A percentile compares a stretch with the other conserved stretches of the same genome.
Evolutionary conservation across 768 basidiomycete genomes (phyloP).

Genomic region (Lactarius trivialis): DNA sequence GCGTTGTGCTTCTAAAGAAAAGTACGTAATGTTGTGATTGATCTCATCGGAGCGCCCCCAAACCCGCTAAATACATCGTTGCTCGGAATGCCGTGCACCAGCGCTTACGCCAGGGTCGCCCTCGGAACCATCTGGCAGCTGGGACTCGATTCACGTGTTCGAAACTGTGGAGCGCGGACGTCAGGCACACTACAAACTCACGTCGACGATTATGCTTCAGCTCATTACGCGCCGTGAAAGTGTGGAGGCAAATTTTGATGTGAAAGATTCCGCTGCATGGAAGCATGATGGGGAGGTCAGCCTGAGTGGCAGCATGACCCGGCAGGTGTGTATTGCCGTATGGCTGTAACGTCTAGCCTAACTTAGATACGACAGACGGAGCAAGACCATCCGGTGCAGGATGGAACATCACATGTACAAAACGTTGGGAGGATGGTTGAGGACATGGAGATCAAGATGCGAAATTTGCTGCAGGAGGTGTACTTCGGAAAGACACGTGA

Average conservation of each 20-base stretch:
- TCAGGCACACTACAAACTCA: slow-evolving; percentile 93
- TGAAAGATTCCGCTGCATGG: slow-evolving; percentile 35
- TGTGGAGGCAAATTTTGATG: slow-evolving; percentile 27
- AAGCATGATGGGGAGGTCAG: slow-evolving; percentile 71
- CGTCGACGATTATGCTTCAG: slow-evolving; percentile 95
- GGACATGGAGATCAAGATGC: slow-evolving; percentile 99
- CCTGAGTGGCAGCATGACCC: slow-evolving; percentile 94
- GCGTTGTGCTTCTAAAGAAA: slow-evolving; percentile 94
- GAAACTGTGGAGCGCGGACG: slow-evolving; percentile 89
- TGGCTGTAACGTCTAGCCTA: background rate
- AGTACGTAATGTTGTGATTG: slow-evolving; percentile 39
- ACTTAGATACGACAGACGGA: slow-evolving; percentile 53
- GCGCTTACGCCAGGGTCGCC: slow-evolving; percentile 52
- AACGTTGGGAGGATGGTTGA: slow-evolving; percentile 97
- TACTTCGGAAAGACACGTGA: slow-evolving; percentile 97
- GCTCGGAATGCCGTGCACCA: slow-evolving; percentile 27
- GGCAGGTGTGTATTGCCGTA: slow-evolving; percentile 58
- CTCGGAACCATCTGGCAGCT: slow-evolving; percentile 73
- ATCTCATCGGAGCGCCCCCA: background rate
- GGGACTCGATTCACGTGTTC: slow-evolving; percentile 99
- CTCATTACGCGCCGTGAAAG: slow-evolving; percentile 49
- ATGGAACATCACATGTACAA: slow-evolving; percentile 76
- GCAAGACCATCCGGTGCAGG: slow-evolving; percentile 78
- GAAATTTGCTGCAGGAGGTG: slow-evolving; percentile 88
- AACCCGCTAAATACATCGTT: background rate